These are phyloP conservation scores for Phaeosphaeria sp. DNA, from an alignment of 2,329 filamentous ascomycete genomes.

Conservation along the genomic window DNA sequence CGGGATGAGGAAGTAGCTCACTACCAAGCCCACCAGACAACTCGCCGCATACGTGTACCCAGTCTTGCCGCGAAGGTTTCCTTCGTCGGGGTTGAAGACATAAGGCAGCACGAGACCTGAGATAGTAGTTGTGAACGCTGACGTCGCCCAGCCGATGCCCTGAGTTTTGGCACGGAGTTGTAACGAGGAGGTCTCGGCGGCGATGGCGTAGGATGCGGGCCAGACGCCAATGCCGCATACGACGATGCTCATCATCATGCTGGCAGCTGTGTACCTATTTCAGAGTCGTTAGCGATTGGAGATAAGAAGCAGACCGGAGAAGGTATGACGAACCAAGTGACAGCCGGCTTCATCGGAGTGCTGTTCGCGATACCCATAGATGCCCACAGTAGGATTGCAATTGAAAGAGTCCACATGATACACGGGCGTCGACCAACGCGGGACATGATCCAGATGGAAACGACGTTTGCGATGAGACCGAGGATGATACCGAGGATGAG, in stretches of 20 bases:
- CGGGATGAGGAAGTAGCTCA: conserved; percentile 57
- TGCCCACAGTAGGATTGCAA: conserved; percentile 50
- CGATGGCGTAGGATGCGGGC: conserved; percentile 53
- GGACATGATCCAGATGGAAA: conserved; percentile 54
- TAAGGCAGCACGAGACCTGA: conserved; percentile 59
- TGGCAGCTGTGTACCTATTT: conserved; percentile 49
- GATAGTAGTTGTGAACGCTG: conserved; percentile 50
- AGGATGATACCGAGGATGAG: conserved; percentile 55
- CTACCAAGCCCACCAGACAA: conserved; percentile 41
- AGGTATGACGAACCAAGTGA: conserved; percentile 47
- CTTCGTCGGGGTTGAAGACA: conserved; percentile 58
- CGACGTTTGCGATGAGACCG: conserved; percentile 54
- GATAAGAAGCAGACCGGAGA: not conserved
- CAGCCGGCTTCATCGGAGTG: conserved; percentile 44
- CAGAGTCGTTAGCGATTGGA: not conserved
- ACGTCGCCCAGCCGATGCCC: conserved; percentile 53
- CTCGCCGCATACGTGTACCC: conserved; percentile 51
- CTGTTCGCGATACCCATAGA: conserved; percentile 58
- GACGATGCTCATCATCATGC: conserved; percentile 54
- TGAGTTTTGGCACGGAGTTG: conserved; percentile 54
- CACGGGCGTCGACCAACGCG: conserved; percentile 51
- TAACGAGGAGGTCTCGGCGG: conserved; percentile 54
- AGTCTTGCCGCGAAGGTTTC: conserved; percentile 50
- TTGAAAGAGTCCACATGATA: conserved; percentile 43
- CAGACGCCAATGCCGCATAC: conserved; percentile 53